Conservation (phyloP, 2,329 filamentous ascomycete species). For the Pyrenophora teres region DNA sequence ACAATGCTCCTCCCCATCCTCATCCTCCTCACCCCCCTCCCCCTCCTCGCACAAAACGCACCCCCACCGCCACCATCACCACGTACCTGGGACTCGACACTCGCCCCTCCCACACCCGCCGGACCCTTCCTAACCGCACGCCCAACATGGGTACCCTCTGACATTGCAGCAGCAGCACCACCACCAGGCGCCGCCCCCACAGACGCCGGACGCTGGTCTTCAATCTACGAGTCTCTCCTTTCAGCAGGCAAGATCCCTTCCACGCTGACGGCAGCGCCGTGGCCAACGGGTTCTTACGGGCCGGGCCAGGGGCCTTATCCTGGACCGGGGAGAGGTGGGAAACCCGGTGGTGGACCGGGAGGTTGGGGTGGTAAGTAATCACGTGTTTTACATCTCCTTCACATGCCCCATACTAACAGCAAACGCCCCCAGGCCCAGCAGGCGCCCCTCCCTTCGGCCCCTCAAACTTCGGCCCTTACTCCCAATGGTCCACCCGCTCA, state of each 20-base stretch:
- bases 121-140: conserved; percentile 2
- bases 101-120: neutral
- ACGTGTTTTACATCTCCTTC: too few relatives aligned
- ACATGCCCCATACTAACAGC: neutral
- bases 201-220: conserved; percentile 30
- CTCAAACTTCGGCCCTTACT: conserved; percentile 35
- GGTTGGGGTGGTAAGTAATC: too few relatives aligned
- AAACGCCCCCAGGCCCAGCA: conserved; percentile 17
- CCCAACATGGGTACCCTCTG: conserved; percentile 10
- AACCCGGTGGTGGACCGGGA: too few relatives aligned
- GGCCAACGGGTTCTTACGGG: conserved; percentile 30
- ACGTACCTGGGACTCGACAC: neutral
- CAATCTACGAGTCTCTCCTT: conserved; percentile 33
- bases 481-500: conserved; percentile 33
- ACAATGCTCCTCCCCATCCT: too few relatives aligned
- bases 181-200: too few relatives aligned
- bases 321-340: too few relatives aligned
- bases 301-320: conserved; percentile 21
- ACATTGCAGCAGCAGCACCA: conserved; percentile 25
- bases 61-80: neutral
- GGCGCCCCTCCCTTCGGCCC: conserved; percentile 37
- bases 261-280: conserved; percentile 30
- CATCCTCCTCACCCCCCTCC: too few relatives aligned
- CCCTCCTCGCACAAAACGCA: neutral
- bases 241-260: conserved; percentile 33